Conservation (phyloP, 2,329 filamentous ascomycete genomes). For the Aspergillus ochraceoroseus region DNA sequence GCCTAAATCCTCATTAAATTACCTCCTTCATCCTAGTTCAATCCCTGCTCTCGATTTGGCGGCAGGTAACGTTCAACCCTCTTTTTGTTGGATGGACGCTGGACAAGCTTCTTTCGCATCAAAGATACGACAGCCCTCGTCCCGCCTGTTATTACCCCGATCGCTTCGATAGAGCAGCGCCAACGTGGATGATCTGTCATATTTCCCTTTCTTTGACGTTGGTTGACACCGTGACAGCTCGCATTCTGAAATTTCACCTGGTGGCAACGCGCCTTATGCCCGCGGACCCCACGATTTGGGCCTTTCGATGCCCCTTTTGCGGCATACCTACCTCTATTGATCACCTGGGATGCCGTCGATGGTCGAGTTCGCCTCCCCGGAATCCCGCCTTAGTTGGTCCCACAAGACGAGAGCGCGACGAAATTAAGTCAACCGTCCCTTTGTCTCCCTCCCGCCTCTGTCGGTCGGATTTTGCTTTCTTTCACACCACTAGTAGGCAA, state of each 20-base stretch:
- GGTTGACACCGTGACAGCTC: slow-evolving; percentile 9
- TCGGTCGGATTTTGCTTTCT: too few species aligned
- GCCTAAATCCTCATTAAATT: too few species aligned
- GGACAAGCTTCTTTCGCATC: background rate
- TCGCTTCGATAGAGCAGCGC: slow-evolving; percentile 8
- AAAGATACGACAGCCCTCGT: slow-evolving; percentile 7
- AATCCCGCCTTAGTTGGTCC: too few species aligned
- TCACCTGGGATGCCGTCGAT: too few species aligned
- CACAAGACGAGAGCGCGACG: too few species aligned
- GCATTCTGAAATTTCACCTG: background rate
- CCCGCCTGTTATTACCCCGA: background rate
- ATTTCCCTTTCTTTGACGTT: slow-evolving; percentile 7
- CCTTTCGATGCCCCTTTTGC: background rate
- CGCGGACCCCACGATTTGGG: background rate
- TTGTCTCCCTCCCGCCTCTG: too few species aligned
- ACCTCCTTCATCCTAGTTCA: too few species aligned
- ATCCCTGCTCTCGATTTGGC: background rate
- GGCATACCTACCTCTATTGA: too few species aligned
- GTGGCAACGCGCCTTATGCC: slow-evolving; percentile 1
- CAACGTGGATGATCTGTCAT: slow-evolving; percentile 9
- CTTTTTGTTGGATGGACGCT: too few species aligned
- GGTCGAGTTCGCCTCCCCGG: too few species aligned
- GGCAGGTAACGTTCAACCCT: background rate
- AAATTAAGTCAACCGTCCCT: too few species aligned
- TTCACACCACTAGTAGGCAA: too few species aligned